A percentile compares a stretch with the other conserved stretches of the same genome.
These are phyloP conservation scores for Exserohilum rostratum DNA, from an alignment of 2,329 filamentous ascomycete genomes.

Conservation along the genomic window DNA sequence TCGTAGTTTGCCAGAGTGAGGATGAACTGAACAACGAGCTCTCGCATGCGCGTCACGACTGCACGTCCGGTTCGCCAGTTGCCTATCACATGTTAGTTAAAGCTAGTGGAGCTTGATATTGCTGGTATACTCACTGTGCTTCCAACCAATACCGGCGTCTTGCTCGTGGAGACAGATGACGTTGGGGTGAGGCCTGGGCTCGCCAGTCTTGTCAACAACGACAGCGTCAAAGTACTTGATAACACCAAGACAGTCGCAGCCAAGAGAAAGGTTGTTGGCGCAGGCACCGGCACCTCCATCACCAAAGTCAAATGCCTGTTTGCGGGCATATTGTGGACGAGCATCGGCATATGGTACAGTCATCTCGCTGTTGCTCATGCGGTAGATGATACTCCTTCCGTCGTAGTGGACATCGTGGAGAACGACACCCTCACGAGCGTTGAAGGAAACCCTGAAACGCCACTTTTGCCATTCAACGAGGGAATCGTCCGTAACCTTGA, in stretches of 20 bases:
- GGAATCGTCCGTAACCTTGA: slow-evolving; percentile 58
- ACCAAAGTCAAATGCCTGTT: slow-evolving; percentile 75
- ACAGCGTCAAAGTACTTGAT: slow-evolving; percentile 70
- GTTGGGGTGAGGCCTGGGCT: slow-evolving; percentile 61
- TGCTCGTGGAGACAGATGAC: slow-evolving; percentile 73
- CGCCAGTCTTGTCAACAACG: slow-evolving; percentile 60
- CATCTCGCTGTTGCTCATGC: slow-evolving; percentile 72
- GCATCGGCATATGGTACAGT: slow-evolving; percentile 70
- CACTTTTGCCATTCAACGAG: slow-evolving; percentile 57
- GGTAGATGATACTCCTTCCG: slow-evolving; percentile 68
- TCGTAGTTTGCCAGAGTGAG: slow-evolving; percentile 75
- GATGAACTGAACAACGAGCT: slow-evolving; percentile 71
- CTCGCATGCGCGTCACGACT: slow-evolving; percentile 65
- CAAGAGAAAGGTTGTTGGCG: slow-evolving; percentile 70
- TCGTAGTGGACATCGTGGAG: slow-evolving; percentile 76
- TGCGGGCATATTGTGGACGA: slow-evolving; percentile 68
- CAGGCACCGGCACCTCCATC: slow-evolving; percentile 70
- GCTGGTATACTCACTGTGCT: slow-evolving; percentile 6
- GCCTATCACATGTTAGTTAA: neutral
- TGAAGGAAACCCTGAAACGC: slow-evolving; percentile 50
- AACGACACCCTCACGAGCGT: slow-evolving; percentile 64
- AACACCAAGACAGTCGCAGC: slow-evolving; percentile 71
- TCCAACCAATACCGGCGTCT: slow-evolving; percentile 66
- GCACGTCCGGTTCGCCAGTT: slow-evolving; percentile 69
- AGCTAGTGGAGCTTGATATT: neutral